Conservation (phyloP, 2,329 filamentous ascomycete genomes). For the Hypoxylon sp. region DNA sequence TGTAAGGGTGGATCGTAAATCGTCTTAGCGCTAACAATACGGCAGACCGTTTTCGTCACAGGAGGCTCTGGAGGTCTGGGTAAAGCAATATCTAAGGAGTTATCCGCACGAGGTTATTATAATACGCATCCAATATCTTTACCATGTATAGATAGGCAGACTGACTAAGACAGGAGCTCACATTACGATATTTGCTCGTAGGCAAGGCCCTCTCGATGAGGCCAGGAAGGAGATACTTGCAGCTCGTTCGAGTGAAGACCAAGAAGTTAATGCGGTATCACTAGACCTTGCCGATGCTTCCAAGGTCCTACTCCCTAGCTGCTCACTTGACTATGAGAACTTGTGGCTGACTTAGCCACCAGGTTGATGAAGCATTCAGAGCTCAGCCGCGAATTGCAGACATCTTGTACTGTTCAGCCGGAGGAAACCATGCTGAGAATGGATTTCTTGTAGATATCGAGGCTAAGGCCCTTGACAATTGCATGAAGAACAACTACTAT, state of each 20-base stretch:
- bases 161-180: conserved; percentile 30
- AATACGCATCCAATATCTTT: not conserved
- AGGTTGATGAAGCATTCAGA: conserved; percentile 34
- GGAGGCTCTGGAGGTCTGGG: conserved; percentile 49
- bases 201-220: conserved; percentile 29
- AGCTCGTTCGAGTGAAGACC: conserved; percentile 21
- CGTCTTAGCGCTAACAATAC: conserved; percentile 1
- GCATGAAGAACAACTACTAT: conserved; percentile 52
- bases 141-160: no score
- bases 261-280: conserved; percentile 27
- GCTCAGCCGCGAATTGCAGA: conserved; percentile 46
- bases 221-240: conserved; percentile 30
- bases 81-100: conserved; percentile 48
- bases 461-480: conserved; percentile 45
- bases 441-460: conserved; percentile 49
- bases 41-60: conserved; percentile 48
- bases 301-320: conserved; percentile 14
- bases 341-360: not conserved
- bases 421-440: conserved; percentile 46
- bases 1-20: not conserved
- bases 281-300: conserved; percentile 30
- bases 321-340: not conserved
- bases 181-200: conserved; percentile 34
- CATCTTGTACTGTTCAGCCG: conserved; percentile 50
- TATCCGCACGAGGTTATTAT: conserved; percentile 23